These are phyloP conservation scores for Metarhizium robertsii DNA, from an alignment of 2,329 filamentous ascomycete species.

Conservation along the genomic window DNA sequence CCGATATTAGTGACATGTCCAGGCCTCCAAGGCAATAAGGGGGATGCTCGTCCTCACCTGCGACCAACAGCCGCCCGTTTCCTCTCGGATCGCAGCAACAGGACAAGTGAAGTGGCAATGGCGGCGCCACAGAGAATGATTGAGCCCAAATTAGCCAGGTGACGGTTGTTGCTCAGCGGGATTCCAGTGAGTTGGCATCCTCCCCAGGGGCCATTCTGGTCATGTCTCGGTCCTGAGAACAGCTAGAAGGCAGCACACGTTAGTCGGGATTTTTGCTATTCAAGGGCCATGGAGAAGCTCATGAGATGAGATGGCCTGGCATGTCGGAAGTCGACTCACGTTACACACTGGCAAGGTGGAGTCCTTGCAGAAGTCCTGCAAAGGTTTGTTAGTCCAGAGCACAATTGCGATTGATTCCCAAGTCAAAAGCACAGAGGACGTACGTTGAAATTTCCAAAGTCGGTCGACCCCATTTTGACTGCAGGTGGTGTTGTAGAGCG, in stretches of 20 bases:
- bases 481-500: conserved; percentile 13
- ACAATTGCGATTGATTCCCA: not conserved
- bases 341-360: conserved; percentile 79
- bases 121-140: conserved; percentile 75
- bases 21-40: not conserved
- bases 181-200: conserved; percentile 75
- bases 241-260: conserved; percentile 14
- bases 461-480: conserved; percentile 48
- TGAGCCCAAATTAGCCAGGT: conserved; percentile 84
- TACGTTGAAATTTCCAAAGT: conserved; percentile 54
- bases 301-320: conserved; percentile 6
- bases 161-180: conserved; percentile 49
- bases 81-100: conserved; percentile 73
- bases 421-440: conserved; percentile 2
- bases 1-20: not conserved
- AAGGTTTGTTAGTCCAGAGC: conserved; percentile 16
- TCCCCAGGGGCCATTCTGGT: conserved; percentile 50
- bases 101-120: conserved; percentile 55
- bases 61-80: conserved; percentile 92
- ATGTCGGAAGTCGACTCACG: conserved; percentile 42
- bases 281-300: conserved; percentile 2
- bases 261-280: not conserved
- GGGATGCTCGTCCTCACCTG: conserved; percentile 46
- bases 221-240: conserved; percentile 50
- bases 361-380: conserved; percentile 72